These are phyloP conservation scores for Dentipellis sp. DNA, from an alignment of 768 basidiomycete species.

Conservation along the genomic window DNA sequence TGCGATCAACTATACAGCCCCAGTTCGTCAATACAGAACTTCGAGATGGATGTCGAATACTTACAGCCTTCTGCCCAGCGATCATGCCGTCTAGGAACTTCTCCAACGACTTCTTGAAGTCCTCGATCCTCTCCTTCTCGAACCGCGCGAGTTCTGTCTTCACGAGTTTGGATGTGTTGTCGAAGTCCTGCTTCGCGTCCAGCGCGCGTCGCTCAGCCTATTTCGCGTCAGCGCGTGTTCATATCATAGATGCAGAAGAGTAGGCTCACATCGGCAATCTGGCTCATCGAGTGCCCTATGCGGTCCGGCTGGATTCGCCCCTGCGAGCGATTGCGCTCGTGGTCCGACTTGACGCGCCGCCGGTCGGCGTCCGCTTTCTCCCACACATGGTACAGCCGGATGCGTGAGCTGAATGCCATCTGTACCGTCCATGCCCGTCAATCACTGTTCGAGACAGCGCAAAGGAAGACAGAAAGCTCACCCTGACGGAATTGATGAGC, in stretches of 20 bases:
- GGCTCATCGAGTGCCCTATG: slow-evolving; percentile 60
- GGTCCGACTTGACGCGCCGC: slow-evolving; percentile 57
- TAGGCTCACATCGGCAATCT: slow-evolving; percentile 63
- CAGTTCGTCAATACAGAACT: neutral
- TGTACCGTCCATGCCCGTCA: slow-evolving; percentile 19
- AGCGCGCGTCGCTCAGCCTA: slow-evolving; percentile 80
- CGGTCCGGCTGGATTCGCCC: slow-evolving; percentile 66
- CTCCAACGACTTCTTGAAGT: slow-evolving; percentile 82
- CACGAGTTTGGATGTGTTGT: slow-evolving; percentile 77
- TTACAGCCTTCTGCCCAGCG: slow-evolving; percentile 49
- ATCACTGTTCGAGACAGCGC: neutral
- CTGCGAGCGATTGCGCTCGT: slow-evolving; percentile 77
- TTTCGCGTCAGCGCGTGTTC: neutral
- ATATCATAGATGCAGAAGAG: slow-evolving; percentile 14
- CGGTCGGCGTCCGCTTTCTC: slow-evolving; percentile 72
- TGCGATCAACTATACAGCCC: slow-evolving; percentile 36
- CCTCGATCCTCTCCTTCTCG: slow-evolving; percentile 87
- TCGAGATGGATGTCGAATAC: neutral
- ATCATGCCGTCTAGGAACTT: slow-evolving; percentile 86
- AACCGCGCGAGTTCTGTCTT: slow-evolving; percentile 88
- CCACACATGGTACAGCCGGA: slow-evolving; percentile 76
- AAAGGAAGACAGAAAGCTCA: slow-evolving; percentile 26
- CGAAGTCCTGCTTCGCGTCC: slow-evolving; percentile 83
- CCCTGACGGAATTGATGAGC: slow-evolving; percentile 78
- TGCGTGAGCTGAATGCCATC: slow-evolving; percentile 83